Evolutionary conservation across 495 filamentous ascomycete species (phyloP), one percentile per base, ranked within the genome.

Genomic region (Xylaria telfairii): DNA sequence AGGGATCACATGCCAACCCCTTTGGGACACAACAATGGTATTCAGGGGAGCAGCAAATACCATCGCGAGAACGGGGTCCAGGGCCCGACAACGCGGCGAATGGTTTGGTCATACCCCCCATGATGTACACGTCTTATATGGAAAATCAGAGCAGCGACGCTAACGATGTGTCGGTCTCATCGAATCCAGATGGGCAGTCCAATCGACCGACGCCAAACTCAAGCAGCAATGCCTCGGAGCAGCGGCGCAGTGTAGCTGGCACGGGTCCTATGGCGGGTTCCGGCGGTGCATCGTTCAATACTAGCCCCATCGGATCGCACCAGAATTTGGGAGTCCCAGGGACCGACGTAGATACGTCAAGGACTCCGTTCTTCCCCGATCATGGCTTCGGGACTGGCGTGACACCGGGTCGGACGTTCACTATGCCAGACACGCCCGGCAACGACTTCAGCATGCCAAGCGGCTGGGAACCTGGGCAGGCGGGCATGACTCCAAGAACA

Each of bases 171-270:
- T 81, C 81, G 1, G 76, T 67, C 37, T 83, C 82, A 0, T 79
- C 81, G 4, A 77, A 75, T n/a, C 80, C 70, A 34, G 80, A 74
- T 71, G 81, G 74, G 21, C 76, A 76, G 19, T 87, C 85, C 0
- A 83, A 83, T 63, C 77, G 83, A 47, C 83, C 78, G 6, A 88
- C 86, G 24, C 87, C 86, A 7, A 88, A 84, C 68, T 86, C 87
- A n/a, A 84, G 83, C 74, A 83, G 83, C 73, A 82, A 74, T 7
- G 79, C 80, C 17, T 85, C 84, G 1, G 84, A 87, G 7, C 74
- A 77, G 64, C 74, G 77, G 21, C 72, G 78, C 37, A 73, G 76
- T 51, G 67, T 76, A 39, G 70, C 77, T 26, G 71, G 73, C 47
- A 60, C 75, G 2, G 71, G 78, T 41, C 71, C 71, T 39, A 76